phyloP scores from a whole-genome alignment of 140 eudicot species.

The Ambrosia hybrid region DNA sequence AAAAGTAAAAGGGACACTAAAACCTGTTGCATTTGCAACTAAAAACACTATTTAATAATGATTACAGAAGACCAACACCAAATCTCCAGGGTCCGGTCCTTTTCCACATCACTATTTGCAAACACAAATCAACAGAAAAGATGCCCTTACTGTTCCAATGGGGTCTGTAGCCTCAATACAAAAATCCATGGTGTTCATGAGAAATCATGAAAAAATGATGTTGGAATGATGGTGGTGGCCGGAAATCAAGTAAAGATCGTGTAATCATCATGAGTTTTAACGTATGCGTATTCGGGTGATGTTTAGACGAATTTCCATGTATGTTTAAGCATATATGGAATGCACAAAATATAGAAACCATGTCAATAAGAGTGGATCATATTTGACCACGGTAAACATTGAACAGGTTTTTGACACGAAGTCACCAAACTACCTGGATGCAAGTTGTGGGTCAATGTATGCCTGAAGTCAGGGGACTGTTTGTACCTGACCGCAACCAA shows the following conservation, averaged over 20 bases:
- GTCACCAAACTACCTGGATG: background rate
- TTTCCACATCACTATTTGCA: background rate
- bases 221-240: slow-evolving; percentile 2
- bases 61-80: slow-evolving; percentile 6
- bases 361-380: too few relatives aligned
- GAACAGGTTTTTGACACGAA: background rate
- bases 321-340: background rate
- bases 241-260: background rate
- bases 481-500: too few relatives aligned
- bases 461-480: too few relatives aligned
- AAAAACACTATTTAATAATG: background rate
- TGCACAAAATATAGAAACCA: too few relatives aligned
- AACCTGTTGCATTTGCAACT: background rate
- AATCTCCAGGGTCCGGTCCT: background rate
- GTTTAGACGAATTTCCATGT: background rate
- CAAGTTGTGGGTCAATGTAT: background rate
- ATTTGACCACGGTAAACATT: background rate
- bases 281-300: background rate
- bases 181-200: background rate
- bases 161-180: slow-evolving; percentile 10
- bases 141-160: slow-evolving; percentile 17
- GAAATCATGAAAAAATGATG: slow-evolving; percentile 9
- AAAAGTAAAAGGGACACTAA: background rate
- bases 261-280: slow-evolving; percentile 1
- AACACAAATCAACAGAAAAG: slow-evolving; percentile 11